Percentiles rank a stretch among this genome's conserved stretches.
Conservation (phyloP, 352 stramenopile species). For the Phytopythium vexans region DNA sequence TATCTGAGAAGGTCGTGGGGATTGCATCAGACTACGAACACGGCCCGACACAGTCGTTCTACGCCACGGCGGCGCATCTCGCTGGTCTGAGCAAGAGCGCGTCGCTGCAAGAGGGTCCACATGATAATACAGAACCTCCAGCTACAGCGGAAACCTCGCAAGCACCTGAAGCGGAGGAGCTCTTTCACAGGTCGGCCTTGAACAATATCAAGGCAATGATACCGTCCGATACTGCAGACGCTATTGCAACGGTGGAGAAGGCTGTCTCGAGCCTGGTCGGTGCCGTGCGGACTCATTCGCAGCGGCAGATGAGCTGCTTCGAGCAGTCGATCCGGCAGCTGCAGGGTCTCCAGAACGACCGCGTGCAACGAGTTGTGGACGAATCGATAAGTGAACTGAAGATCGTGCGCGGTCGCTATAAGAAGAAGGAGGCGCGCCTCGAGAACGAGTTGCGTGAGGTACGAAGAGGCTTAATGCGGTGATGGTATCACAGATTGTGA, state of each 20-base stretch:
- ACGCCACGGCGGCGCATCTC: constrained; percentile 17
- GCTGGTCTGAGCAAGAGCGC: neutral
- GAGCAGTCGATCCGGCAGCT: constrained; percentile 47
- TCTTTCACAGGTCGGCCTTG: neutral
- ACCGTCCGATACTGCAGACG: constrained; percentile 16
- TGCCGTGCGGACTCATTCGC: constrained; percentile 27
- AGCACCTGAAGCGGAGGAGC: neutral
- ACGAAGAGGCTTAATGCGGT: constrained; percentile 9
- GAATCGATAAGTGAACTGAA: constrained; percentile 57
- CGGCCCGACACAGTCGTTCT: constrained; percentile 26
- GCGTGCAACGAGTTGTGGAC: constrained; percentile 44
- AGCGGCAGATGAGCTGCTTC: constrained; percentile 35
- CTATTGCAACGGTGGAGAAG: constrained; percentile 34
- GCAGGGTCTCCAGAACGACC: constrained; percentile 49
- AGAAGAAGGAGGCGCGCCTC: constrained; percentile 33
- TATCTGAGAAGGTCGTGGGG: constrained; percentile 40
- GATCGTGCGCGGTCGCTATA: constrained; percentile 37
- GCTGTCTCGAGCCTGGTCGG: constrained; percentile 26
- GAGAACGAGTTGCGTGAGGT: constrained; percentile 28
- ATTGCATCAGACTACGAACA: constrained; percentile 34
- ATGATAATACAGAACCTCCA: neutral
- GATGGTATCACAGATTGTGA: neutral
- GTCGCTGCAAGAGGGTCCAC: neutral
- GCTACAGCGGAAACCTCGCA: neutral
- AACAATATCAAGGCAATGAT: constrained; percentile 21